phyloP scores from a whole-genome alignment of 345 rosid species.

The Sonneratia caseolaris region DNA sequence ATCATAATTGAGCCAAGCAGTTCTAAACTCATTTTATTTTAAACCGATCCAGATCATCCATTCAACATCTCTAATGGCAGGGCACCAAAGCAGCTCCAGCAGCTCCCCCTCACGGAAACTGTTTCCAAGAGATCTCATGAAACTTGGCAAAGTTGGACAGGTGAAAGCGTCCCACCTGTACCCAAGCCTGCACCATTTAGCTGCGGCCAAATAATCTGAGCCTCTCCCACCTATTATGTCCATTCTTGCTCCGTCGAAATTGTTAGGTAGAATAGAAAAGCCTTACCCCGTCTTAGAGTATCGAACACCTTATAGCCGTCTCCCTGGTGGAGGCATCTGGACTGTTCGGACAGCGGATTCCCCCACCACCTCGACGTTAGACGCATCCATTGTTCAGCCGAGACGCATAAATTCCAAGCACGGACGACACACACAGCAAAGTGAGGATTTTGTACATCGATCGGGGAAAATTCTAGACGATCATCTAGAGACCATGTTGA shows the following conservation, averaged over 20 bases:
- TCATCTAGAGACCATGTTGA: too few relatives aligned
- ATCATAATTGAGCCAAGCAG: too few relatives aligned
- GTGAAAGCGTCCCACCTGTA: neutral
- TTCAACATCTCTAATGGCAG: too few relatives aligned
- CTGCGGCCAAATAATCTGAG: neutral
- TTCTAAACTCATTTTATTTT: too few relatives aligned
- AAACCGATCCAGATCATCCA: too few relatives aligned
- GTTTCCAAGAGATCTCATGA: neutral
- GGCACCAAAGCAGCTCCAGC: neutral
- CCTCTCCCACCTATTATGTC: neutral
- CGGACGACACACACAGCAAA: too few relatives aligned
- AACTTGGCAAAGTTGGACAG: neutral
- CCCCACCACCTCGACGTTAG: too few relatives aligned
- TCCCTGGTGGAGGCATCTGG: conserved; percentile 85
- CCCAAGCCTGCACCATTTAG: neutral
- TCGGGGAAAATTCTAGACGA: too few relatives aligned
- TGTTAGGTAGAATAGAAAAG: conserved; percentile 88
- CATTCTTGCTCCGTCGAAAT: conserved; percentile 56
- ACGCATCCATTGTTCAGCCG: too few relatives aligned
- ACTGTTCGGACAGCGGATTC: conserved; percentile 21
- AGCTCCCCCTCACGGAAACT: neutral
- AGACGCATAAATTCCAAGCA: too few relatives aligned
- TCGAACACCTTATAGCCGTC: conserved; percentile 85
- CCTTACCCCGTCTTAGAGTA: conserved; percentile 62
- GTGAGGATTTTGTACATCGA: too few relatives aligned